These are phyloP conservation scores for Penicillium manginii DNA, from an alignment of 495 filamentous ascomycete genomes.

Conservation along the genomic window DNA sequence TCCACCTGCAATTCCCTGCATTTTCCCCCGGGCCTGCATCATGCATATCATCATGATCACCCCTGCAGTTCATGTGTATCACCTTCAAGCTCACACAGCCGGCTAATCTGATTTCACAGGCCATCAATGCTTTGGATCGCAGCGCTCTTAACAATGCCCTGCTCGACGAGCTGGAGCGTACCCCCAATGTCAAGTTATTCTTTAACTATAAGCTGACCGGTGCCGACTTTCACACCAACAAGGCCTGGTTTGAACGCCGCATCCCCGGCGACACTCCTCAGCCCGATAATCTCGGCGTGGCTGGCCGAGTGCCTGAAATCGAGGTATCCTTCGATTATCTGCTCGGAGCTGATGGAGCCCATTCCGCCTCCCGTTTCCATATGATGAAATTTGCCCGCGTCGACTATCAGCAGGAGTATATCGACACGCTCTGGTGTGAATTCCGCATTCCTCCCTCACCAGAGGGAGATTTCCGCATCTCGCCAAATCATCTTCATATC, in stretches of 20 bases:
- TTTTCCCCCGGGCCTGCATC: neutral
- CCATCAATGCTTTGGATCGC: conserved; percentile 71
- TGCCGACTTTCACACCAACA: conserved; percentile 75
- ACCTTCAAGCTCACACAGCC: neutral
- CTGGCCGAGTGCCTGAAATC: conserved; percentile 57
- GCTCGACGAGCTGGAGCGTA: conserved; percentile 78
- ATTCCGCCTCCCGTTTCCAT: conserved; percentile 85
- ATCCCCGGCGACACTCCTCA: conserved; percentile 37
- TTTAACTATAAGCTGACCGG: conserved; percentile 92
- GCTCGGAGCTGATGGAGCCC: conserved; percentile 95
- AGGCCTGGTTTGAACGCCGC: conserved; percentile 82
- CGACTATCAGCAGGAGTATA: conserved; percentile 92
- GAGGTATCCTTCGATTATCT: conserved; percentile 86
- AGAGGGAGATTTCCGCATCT: conserved; percentile 69
- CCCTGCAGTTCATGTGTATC: neutral
- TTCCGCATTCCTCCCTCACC: conserved; percentile 74
- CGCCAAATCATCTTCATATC: conserved; percentile 93
- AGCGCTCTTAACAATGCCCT: conserved; percentile 82
- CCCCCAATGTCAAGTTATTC: conserved; percentile 85
- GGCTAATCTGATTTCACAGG: conserved; percentile 31
- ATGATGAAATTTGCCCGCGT: conserved; percentile 92
- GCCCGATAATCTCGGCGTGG: conserved; percentile 29
- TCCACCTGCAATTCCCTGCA: conserved; percentile 16
- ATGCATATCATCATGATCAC: conserved; percentile 6
- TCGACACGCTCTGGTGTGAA: conserved; percentile 97